phyloP scores from a whole-genome alignment of 83 land plant genomes.

The Picea abies region DNA sequence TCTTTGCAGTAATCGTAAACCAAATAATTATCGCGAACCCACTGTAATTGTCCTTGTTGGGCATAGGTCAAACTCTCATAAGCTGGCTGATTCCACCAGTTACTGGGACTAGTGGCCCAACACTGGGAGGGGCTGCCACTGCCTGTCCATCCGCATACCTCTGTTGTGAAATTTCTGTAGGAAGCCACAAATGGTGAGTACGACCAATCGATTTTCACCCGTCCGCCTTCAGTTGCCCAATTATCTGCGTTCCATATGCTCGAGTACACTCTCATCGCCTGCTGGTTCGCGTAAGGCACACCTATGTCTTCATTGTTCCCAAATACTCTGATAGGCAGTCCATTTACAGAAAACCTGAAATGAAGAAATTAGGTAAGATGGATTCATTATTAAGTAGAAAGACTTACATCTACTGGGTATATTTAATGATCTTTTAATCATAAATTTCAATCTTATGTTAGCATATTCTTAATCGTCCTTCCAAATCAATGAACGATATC shows the following conservation, averaged over 20 bases:
- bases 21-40: slow-evolving; percentile 22
- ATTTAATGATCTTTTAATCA: too few relatives aligned
- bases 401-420: too few relatives aligned
- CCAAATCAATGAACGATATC: too few relatives aligned
- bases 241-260: slow-evolving; percentile 38
- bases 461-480: too few relatives aligned
- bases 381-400: not conserved
- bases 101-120: too few relatives aligned
- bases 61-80: not conserved
- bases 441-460: too few relatives aligned
- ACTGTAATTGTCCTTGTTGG: slow-evolving; percentile 9
- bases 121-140: too few relatives aligned
- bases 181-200: too few relatives aligned
- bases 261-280: slow-evolving; percentile 39
- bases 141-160: too few relatives aligned
- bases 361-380: not conserved
- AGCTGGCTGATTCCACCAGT: not conserved
- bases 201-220: too few relatives aligned
- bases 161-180: too few relatives aligned
- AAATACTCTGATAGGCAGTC: slow-evolving; percentile 38
- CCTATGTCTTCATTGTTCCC: slow-evolving; percentile 34
- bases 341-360: slow-evolving; percentile 40
- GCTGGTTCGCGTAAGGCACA: slow-evolving; percentile 29
- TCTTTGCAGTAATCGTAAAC: slow-evolving; percentile 27
- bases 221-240: not conserved